These are phyloP conservation scores for Alloascoidea africana DNA, from an alignment of 805 yeast species.

Conservation along the genomic window DNA sequence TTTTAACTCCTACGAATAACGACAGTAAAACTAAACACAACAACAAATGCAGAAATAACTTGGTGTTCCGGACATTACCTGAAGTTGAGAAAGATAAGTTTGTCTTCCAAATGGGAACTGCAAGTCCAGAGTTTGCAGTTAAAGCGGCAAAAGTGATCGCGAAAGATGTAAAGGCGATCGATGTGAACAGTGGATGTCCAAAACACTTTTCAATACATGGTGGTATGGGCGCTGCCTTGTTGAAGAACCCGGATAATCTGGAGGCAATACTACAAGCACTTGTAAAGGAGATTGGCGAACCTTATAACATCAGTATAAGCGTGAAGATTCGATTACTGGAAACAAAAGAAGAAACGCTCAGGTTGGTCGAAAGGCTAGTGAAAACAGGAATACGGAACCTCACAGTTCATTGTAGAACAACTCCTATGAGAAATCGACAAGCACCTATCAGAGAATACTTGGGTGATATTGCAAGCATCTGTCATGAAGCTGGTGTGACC, in stretches of 20 bases:
- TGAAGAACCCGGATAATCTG: conserved; percentile 67
- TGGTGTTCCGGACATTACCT: conserved; percentile 66
- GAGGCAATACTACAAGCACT: conserved; percentile 51
- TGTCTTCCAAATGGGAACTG: conserved; percentile 85
- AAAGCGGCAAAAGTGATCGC: conserved; percentile 75
- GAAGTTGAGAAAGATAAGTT: conserved; percentile 44
- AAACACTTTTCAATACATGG: conserved; percentile 88
- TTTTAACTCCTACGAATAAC: conserved; percentile 9
- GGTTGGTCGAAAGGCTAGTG: conserved; percentile 39
- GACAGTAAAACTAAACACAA: conserved; percentile 19
- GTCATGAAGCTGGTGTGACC: conserved; percentile 47
- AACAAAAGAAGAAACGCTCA: conserved; percentile 40
- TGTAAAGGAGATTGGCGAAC: conserved; percentile 70
- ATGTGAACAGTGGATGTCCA: conserved; percentile 94
- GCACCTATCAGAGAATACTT: conserved; percentile 62
- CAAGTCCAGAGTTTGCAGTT: conserved; percentile 74
- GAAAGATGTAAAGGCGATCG: conserved; percentile 82
- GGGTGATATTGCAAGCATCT: conserved; percentile 41
- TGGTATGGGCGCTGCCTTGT: conserved; percentile 95
- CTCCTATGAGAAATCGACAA: conserved; percentile 79
- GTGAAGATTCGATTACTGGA: conserved; percentile 79
- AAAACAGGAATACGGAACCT: conserved; percentile 73
- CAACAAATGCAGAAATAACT: conserved; percentile 29
- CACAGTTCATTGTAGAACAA: conserved; percentile 86
- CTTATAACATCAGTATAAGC: conserved; percentile 65